Base-by-base conservation (phyloP, 2,329 filamentous ascomycete genomes). In the Fusarium floridanum region DNA sequence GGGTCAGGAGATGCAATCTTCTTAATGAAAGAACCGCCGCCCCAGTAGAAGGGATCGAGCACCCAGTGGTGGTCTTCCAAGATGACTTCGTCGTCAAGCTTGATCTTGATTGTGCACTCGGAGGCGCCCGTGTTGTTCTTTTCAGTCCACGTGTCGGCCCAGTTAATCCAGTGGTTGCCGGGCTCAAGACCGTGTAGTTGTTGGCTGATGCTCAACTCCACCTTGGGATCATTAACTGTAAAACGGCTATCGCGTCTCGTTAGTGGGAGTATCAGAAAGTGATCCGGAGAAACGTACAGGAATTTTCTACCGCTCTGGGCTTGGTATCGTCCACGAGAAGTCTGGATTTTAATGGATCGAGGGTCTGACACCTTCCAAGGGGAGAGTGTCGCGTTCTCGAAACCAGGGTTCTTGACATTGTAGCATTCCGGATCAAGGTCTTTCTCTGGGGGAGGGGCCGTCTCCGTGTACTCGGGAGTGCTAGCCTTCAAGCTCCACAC, bases 91-190 rank as follows among this genome's bases (percentile, higher is more conserved):
- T 39, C 56, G 17, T 60, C 56, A 29, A 60, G 22, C 22, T 39
- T 60, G 56, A 60, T 60, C 56, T 60, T 60, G 34, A 39, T 39
- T 41, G 56, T 60, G 34, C 56, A 60, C 34, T 60, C 56, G 22
- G 56, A 41, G 11, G 20, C 22, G 36, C 56, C 56, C 24, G 56
- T 60, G 36, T 41, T 39, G 22, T 60, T 60, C 56, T 60, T 60
- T 24, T 60, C 56, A 14, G 56, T 60, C 56, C 56, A 60, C 29
- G 34, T 39, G 22, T 39, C 36, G 16, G 56, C 56, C 34, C 34
- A 60, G 36, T 60, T 27, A 17, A 60, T 60, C 34, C 22, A 39
- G 22, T 60, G 36, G 34, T 60, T 60, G 56, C 56, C 56, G 0
- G 36, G 56, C 6, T 60, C 56, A 24, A 60, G 36, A 24, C 56